phyloP scores from a whole-genome alignment of 108 stramenopile species.

The Nitzschia inconspicua region DNA sequence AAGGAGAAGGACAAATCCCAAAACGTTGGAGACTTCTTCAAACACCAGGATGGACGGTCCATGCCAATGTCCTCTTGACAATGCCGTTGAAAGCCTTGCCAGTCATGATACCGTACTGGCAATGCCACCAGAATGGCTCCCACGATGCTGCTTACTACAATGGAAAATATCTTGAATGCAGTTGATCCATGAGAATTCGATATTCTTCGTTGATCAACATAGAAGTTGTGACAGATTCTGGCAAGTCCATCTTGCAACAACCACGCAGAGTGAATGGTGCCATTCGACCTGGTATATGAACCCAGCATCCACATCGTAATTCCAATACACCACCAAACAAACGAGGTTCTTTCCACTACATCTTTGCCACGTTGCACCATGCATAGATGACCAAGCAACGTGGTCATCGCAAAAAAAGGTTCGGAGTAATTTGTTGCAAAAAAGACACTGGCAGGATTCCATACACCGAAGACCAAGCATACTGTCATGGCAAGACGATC shows the following conservation, averaged over 20 bases:
- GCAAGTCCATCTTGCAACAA: slow-evolving; percentile 50
- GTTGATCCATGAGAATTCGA: slow-evolving; percentile 6
- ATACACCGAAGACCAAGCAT: slow-evolving; percentile 40
- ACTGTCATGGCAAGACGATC: slow-evolving; percentile 16
- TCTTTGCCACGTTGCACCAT: too few relatives aligned
- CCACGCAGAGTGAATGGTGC: slow-evolving; percentile 59
- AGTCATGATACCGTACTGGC: slow-evolving; percentile 61
- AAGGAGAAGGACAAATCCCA: slow-evolving; percentile 49
- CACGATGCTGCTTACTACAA: slow-evolving; percentile 13
- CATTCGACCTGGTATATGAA: slow-evolving; percentile 78
- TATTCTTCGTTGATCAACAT: background rate
- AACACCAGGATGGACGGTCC: slow-evolving; percentile 43
- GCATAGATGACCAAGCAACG: slow-evolving; percentile 44
- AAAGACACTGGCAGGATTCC: slow-evolving; percentile 84
- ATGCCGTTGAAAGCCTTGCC: slow-evolving; percentile 45
- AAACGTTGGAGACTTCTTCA: slow-evolving; percentile 4
- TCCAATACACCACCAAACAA: slow-evolving; percentile 10
- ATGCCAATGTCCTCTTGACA: slow-evolving; percentile 14
- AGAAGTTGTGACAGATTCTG: slow-evolving; percentile 16
- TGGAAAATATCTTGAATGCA: background rate
- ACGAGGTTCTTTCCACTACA: background rate
- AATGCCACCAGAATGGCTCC: slow-evolving; percentile 30
- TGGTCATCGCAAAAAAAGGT: slow-evolving; percentile 61
- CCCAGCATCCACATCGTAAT: slow-evolving; percentile 50
- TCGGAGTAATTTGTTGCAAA: slow-evolving; percentile 83